These are phyloP conservation scores for Pseudozyma tsukubaensis DNA, from an alignment of 1,284 basidiomycete species.

Conservation along the genomic window DNA sequence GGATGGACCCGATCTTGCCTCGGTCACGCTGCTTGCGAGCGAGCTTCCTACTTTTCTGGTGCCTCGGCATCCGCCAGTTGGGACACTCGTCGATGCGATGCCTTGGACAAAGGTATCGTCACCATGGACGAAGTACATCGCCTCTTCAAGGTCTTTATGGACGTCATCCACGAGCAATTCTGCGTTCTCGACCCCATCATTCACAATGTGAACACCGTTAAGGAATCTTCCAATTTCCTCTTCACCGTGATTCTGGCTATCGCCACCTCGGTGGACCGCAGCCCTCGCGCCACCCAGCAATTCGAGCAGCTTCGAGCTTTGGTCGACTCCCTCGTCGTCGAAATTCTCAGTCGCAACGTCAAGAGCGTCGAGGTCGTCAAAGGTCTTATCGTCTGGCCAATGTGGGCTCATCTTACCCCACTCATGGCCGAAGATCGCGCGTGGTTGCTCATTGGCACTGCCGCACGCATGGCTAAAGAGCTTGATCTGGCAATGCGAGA, in stretches of 20 bases:
- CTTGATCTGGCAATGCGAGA: conserved; percentile 46
- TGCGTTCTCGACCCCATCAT: conserved; percentile 43
- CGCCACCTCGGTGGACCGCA: conserved; percentile 44
- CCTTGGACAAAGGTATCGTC: conserved; percentile 44
- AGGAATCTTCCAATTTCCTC: conserved; percentile 50
- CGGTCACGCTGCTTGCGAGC: conserved; percentile 42
- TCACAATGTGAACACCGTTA: conserved; percentile 42
- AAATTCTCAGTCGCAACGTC: conserved; percentile 50
- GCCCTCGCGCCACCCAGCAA: conserved; percentile 37
- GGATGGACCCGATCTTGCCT: conserved; percentile 45
- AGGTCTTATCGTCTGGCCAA: conserved; percentile 48
- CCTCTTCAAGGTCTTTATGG: conserved; percentile 42
- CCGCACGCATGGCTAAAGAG: conserved; percentile 50
- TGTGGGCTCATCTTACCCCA: conserved; percentile 52
- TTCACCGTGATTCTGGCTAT: conserved; percentile 48
- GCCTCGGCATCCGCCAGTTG: conserved; percentile 41
- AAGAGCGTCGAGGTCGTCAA: conserved; percentile 52
- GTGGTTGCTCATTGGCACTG: conserved; percentile 48
- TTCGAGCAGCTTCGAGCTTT: conserved; percentile 40
- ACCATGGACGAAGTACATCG: conserved; percentile 44
- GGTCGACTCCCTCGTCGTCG: conserved; percentile 48
- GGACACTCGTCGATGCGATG: conserved; percentile 46
- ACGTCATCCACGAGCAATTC: conserved; percentile 44
- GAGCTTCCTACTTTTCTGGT: conserved; percentile 51
- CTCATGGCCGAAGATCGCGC: conserved; percentile 50